These are phyloP conservation scores for Coemansia sp. DNA, from an alignment of 192 early-diverging fungal species.

Conservation along the genomic window DNA sequence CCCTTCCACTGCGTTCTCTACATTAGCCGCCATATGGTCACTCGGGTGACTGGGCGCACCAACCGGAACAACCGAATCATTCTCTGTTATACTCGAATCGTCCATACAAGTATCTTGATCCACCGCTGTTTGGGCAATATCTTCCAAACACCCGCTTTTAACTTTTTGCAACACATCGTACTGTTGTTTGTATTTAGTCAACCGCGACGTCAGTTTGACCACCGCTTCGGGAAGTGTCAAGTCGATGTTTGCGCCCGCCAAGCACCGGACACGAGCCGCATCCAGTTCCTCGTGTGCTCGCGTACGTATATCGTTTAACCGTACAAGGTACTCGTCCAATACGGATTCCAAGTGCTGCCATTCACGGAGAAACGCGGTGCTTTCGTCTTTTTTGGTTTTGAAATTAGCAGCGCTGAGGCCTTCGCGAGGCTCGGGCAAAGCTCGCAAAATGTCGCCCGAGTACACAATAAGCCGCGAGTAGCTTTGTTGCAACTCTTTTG, in stretches of 20 bases:
- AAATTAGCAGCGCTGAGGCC: constrained; percentile 49
- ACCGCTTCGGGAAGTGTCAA: constrained; percentile 41
- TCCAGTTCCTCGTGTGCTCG: constrained; percentile 51
- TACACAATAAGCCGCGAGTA: constrained; percentile 50
- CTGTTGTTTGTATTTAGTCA: constrained; percentile 34
- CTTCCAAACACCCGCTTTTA: constrained; percentile 18
- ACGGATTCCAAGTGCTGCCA: constrained; percentile 52
- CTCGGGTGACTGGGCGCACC: background rate
- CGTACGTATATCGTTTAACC: constrained; percentile 45
- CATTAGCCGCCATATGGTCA: background rate
- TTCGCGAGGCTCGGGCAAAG: constrained; percentile 46
- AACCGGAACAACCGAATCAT: background rate
- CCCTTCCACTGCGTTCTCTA: no score
- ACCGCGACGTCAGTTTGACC: constrained; percentile 18
- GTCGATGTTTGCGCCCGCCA: constrained; percentile 42
- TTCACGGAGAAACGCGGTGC: constrained; percentile 39
- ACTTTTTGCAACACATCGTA: constrained; percentile 38
- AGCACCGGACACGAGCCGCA: constrained; percentile 39
- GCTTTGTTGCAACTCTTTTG: constrained; percentile 45
- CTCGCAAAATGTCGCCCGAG: constrained; percentile 51
- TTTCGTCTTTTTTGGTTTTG: constrained; percentile 52
- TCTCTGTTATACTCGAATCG: background rate
- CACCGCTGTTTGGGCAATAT: constrained; percentile 3
- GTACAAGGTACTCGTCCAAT: constrained; percentile 46
- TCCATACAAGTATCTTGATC: background rate